phyloP scores from a whole-genome alignment of 2,329 filamentous ascomycete species.

The Cercospora sp. region DNA sequence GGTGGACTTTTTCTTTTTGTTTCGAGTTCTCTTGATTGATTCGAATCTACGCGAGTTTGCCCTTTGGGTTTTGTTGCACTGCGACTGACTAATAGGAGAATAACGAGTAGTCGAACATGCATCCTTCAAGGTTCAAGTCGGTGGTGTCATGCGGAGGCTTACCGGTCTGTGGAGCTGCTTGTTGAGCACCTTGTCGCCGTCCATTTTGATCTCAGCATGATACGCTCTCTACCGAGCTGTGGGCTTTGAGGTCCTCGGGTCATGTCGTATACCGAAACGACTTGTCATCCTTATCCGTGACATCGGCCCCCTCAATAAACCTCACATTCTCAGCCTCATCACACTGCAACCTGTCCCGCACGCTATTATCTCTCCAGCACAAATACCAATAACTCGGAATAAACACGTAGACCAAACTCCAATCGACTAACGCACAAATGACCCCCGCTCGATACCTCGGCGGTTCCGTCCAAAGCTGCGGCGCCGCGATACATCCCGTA shows the following conservation, averaged over 20 bases:
- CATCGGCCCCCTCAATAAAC: conserved; percentile 31
- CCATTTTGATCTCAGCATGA: background rate
- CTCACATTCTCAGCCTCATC: background rate
- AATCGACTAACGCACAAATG: conserved; percentile 48
- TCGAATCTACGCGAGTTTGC: background rate
- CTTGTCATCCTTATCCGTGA: conserved; percentile 42
- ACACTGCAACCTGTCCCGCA: conserved; percentile 28
- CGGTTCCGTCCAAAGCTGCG: conserved; percentile 52
- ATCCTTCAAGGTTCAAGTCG: background rate
- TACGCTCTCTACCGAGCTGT: background rate
- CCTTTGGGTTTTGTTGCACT: background rate
- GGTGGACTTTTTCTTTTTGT: background rate
- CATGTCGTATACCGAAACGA: conserved; percentile 39
- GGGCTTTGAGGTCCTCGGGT: background rate
- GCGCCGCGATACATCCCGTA: conserved; percentile 48
- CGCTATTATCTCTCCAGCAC: conserved; percentile 42
- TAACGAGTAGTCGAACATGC: background rate
- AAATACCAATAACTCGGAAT: conserved; percentile 39
- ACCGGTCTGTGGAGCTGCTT: background rate
- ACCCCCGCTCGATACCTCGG: conserved; percentile 51
- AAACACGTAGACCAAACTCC: conserved; percentile 43
- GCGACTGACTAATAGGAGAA: background rate
- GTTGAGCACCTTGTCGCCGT: background rate
- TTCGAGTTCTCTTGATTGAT: background rate
- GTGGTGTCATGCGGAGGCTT: background rate